Conservation (phyloP, 2,329 filamentous ascomycete genomes). For the Zymoseptoria ardabiliae region DNA sequence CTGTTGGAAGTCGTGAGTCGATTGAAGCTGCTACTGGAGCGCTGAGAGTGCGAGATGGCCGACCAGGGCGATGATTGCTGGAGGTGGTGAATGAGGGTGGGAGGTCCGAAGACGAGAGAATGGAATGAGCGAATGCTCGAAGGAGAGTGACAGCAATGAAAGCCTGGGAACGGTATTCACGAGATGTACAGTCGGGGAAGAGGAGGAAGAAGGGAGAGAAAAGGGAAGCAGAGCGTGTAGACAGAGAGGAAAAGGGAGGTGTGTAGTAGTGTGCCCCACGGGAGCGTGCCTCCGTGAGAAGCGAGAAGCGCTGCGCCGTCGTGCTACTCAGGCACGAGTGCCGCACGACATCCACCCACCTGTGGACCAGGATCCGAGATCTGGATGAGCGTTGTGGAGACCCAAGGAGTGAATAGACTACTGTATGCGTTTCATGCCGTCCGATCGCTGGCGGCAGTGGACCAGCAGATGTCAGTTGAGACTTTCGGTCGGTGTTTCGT, state of each 20-base stretch:
- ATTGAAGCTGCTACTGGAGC: conserved; percentile 34
- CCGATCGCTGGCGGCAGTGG: neutral
- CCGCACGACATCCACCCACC: neutral
- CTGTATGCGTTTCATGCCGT: conserved; percentile 9
- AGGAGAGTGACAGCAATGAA: conserved; percentile 24
- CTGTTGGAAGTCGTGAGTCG: conserved; percentile 1
- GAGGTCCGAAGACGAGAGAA: conserved; percentile 30
- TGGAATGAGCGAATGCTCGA: conserved; percentile 38
- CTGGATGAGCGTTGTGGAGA: neutral
- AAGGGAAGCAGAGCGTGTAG: neutral
- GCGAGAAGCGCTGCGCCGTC: neutral
- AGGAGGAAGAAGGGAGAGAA: conserved; percentile 9
- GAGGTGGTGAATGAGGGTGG: conserved; percentile 26
- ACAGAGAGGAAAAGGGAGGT: conserved; percentile 3
- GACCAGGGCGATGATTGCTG: conserved; percentile 34
- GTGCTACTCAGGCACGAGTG: neutral
- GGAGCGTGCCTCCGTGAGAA: neutral
- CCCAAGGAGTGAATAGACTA: neutral
- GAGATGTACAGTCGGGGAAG: conserved; percentile 19
- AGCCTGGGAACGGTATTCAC: neutral
- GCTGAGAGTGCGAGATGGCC: conserved; percentile 28
- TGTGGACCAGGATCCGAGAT: neutral
- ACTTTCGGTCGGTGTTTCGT: conserved; percentile 2
- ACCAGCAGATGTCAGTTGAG: neutral
- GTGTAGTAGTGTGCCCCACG: conserved; percentile 1